Percentiles rank a stretch among this genome's conserved stretches.
Evolutionary conservation across 805 yeast genomes (phyloP).

Genomic region (Ogataea pini): DNA sequence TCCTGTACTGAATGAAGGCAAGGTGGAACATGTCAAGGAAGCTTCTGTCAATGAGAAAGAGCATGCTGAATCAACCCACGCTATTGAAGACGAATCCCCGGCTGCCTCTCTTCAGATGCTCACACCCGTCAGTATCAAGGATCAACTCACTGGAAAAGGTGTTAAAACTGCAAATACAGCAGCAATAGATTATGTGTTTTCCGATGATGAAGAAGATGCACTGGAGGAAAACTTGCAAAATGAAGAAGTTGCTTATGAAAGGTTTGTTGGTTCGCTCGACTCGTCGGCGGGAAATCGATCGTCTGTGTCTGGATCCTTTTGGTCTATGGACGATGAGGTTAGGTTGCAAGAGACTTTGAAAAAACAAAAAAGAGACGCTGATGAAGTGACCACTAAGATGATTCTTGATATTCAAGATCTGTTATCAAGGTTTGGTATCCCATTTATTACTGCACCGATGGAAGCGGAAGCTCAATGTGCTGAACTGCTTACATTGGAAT

Average conservation of each 20-base stretch:
- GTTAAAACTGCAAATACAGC: slow-evolving; percentile 4
- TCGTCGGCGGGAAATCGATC: slow-evolving; percentile 17
- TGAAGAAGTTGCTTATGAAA: slow-evolving; percentile 73
- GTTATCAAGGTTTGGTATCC: slow-evolving; percentile 85
- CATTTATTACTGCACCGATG: slow-evolving; percentile 94
- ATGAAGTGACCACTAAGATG: slow-evolving; percentile 86
- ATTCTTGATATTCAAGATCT: slow-evolving; percentile 88
- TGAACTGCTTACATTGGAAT: slow-evolving; percentile 58
- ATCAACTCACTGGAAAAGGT: slow-evolving; percentile 1
- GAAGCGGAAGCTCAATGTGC: slow-evolving; percentile 99
- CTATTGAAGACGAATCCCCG: neutral
- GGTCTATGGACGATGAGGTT: slow-evolving; percentile 44
- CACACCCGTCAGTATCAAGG: slow-evolving; percentile 3
- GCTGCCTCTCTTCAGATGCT: slow-evolving; percentile 2
- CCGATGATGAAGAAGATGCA: slow-evolving; percentile 76
- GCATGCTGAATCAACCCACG: no score
- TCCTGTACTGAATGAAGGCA: no score
- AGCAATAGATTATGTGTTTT: slow-evolving; percentile 58
- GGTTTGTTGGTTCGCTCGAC: slow-evolving; percentile 49
- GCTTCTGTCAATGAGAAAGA: no score
- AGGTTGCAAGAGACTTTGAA: slow-evolving; percentile 59
- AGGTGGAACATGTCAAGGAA: no score
- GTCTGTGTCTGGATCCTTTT: slow-evolving; percentile 18
- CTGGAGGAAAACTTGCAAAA: slow-evolving; percentile 59
- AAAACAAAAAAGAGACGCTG: slow-evolving; percentile 81